phyloP scores from a whole-genome alignment of 371 early-diverging fungal genomes.

The Mortierella sp. region DNA sequence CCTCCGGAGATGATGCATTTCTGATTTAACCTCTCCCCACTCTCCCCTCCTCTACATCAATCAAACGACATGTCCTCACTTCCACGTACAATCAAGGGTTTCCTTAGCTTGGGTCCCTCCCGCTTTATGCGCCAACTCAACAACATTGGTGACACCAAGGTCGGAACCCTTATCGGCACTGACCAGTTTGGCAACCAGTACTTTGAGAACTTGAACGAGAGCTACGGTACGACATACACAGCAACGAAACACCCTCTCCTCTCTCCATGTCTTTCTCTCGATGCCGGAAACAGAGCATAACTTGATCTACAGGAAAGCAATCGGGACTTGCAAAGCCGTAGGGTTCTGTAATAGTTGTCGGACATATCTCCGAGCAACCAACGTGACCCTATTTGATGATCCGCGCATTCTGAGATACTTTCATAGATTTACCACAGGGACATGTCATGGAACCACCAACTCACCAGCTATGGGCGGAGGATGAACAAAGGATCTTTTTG shows the following conservation, averaged over 20 bases:
- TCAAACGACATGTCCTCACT: slow-evolving; percentile 65
- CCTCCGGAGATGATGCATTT: background rate
- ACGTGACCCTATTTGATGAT: background rate
- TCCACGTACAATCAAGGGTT: slow-evolving; percentile 72
- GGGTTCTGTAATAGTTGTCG: background rate
- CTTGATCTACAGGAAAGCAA: background rate
- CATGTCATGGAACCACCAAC: background rate
- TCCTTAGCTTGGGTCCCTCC: slow-evolving; percentile 69
- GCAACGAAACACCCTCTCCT: background rate
- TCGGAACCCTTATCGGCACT: slow-evolving; percentile 87
- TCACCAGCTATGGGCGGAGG: background rate
- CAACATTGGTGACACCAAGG: slow-evolving; percentile 84
- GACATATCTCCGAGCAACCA: background rate
- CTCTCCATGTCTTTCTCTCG: background rate
- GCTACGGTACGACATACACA: slow-evolving; percentile 67
- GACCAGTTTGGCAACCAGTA: slow-evolving; percentile 94
- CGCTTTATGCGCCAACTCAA: slow-evolving; percentile 76
- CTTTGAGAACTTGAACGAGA: slow-evolving; percentile 90
- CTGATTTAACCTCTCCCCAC: slow-evolving; percentile 5
- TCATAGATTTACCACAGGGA: background rate
- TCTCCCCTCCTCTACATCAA: slow-evolving; percentile 21
- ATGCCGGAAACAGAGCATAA: background rate
- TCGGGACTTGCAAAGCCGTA: background rate
- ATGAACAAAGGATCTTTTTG: background rate
- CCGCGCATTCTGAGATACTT: background rate